A percentile compares a stretch with the other conserved stretches of the same genome.
Conservation (phyloP, 1,284 basidiomycete species). For the Cryptococcus sp. region DNA sequence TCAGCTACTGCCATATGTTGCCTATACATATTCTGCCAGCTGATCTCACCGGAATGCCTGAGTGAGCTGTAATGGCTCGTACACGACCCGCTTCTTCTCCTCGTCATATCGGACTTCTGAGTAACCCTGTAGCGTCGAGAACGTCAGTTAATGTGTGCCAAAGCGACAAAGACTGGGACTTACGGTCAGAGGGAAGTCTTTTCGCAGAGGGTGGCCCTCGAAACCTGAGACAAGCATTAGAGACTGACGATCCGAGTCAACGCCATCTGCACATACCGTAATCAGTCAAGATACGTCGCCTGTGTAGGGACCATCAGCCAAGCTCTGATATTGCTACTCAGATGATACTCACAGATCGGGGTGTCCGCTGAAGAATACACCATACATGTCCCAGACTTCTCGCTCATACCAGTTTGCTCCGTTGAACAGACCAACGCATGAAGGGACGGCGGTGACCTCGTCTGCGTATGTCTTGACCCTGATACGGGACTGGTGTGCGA, state of each 20-base stretch:
- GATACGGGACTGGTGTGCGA: slow-evolving; percentile 72
- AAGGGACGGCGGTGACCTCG: slow-evolving; percentile 93
- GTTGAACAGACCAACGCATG: slow-evolving; percentile 73
- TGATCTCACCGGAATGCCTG: slow-evolving; percentile 86
- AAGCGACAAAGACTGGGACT: slow-evolving; percentile 29
- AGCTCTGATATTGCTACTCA: slow-evolving; percentile 16
- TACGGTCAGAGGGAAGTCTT: slow-evolving; percentile 96
- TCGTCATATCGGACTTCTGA: slow-evolving; percentile 98
- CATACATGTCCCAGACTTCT: slow-evolving; percentile 97
- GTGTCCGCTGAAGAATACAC: slow-evolving; percentile 94
- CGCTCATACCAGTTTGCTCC: slow-evolving; percentile 98
- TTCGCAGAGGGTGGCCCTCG: slow-evolving; percentile 95
- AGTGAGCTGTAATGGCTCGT: slow-evolving; percentile 95
- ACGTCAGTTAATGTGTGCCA: not conserved
- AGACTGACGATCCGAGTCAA: slow-evolving; percentile 37
- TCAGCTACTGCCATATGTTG: too few relatives aligned
- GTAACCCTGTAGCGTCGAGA: slow-evolving; percentile 66
- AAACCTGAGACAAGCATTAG: slow-evolving; percentile 64
- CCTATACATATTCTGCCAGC: not conserved
- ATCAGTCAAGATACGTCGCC: slow-evolving; percentile 94
- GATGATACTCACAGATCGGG: slow-evolving; percentile 77
- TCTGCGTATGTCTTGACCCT: slow-evolving; percentile 97
- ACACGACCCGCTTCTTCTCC: slow-evolving; percentile 97
- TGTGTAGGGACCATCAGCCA: slow-evolving; percentile 45
- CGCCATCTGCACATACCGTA: slow-evolving; percentile 65